Evolutionary conservation across 768 basidiomycete genomes (phyloP), one percentile per base, ranked within the genome.

Genomic region (Boletales sp.): DNA sequence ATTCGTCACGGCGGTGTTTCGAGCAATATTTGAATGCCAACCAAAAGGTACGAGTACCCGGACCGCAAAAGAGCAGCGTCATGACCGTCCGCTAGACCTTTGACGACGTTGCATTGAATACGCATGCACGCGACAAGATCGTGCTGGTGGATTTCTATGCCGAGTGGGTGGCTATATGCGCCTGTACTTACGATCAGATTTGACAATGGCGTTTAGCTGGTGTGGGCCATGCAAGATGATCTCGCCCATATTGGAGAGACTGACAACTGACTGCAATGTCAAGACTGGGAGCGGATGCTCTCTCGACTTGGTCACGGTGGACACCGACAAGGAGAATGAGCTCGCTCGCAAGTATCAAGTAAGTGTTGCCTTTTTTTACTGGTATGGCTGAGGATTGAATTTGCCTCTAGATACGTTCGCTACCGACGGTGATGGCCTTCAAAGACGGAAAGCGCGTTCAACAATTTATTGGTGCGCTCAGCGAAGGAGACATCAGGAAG

Each of bases 401-500:
- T 11, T 34, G 5, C 28, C 12, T 50, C 19, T 55, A 92, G 90
- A 73, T 91, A 52, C 69, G 74, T n/a, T 76, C 86, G 14, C 67
- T 92, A n/a, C 89, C 89, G 4, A 91, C 89, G 0, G 87, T 92
- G 30, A 71, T 87, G 50, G 89, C 87, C 4, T 90, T 90, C 71
- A 78, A 74, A 49, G 76, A 83, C 42, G 88, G 87, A 15, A 59
- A 79, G 55, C 71, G 68, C 1, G 71, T 84, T n/a, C 68, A 68
- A 40, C 72, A 81, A 41, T 91, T 92, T 58, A 71, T 82, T 2
- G 88, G 85, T 41, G 81, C 82, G 4, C 63, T 79, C 32, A 70
- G 72, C 18, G 76, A 79, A 55, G 52, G 55, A 28, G 71, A 66
- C 0, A 66, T 85, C 17, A 65, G 66, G 48, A 57, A 71, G 41